Base-by-base conservation (phyloP, 768 basidiomycete species). In the Phlebiopsis gigantea region DNA sequence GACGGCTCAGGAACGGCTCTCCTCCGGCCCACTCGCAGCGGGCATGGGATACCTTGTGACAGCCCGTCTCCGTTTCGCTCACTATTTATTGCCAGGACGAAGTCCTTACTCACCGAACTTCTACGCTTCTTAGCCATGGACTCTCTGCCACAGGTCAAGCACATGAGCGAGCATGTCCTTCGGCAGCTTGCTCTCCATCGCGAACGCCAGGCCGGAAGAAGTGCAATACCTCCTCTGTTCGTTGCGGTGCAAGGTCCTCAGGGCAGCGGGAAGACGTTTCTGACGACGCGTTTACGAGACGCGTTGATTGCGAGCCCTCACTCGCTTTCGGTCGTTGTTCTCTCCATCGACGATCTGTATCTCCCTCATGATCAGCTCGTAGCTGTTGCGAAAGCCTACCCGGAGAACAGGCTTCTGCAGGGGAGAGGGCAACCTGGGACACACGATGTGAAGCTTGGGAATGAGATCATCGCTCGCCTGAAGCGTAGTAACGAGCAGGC, bases 351-450 rank as follows among this genome's bases (percentile, higher is more conserved):
- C 67, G 88, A 98, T 65, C 77, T 98, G 5, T 97, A 97, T 73
- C 81, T 92, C 34, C 80, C 90, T 0, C 87, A 93, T 62, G 73
- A 75, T 1, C 78, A 68, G 0, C 79, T 95, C 34, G 68, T 72
- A 2, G 68, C 71, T 0, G 77, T 96, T 19, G 84, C 90, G 7
- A 49, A 59, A 0, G 64, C 73, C 2, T 63, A 87, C 61, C 80
- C 86, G 0, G 63, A 70, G 3, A 95, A 96, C 65, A 63, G 67
- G 22, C 75, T 98, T 1, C 78, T 93, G 66, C 74, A 77, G 5
- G 94, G 95, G 9, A 82, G 94, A n/a, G 94, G 94, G 0, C 91
- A 87, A 62, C 94, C 94, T 0, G 94, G 95, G 0, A 98, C 94
- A 7, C 94, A 98, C 67, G 95, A 98, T 66, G 69, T 90, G 28